Evolutionary conservation across 176 grass and related monocot genomes (phyloP).

Genomic region (Metroxylon sagu): DNA sequence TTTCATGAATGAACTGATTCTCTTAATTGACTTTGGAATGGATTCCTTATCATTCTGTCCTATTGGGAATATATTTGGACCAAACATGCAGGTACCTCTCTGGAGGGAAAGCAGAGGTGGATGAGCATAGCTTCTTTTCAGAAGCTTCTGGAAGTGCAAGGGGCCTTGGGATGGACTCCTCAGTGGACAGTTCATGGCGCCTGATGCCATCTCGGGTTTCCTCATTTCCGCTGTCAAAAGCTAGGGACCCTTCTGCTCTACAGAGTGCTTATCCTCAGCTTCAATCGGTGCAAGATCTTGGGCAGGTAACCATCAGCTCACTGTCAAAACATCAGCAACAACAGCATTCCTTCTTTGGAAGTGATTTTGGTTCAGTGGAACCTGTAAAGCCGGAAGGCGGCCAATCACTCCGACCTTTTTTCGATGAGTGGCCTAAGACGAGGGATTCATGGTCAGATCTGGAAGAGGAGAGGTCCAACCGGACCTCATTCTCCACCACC

Average conservation of each 20-base stretch:
- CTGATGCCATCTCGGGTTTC: slow-evolving; percentile 7
- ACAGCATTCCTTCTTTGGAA: not conserved
- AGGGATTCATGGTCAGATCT: slow-evolving; percentile 84
- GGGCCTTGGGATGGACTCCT: slow-evolving; percentile 3
- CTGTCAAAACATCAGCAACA: slow-evolving; percentile 2
- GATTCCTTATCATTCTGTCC: too few relatives aligned
- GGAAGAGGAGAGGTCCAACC: slow-evolving; percentile 57
- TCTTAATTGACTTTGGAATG: too few relatives aligned
- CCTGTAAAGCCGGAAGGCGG: not conserved
- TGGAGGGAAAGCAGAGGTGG: slow-evolving; percentile 6
- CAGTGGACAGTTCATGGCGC: slow-evolving; percentile 1
- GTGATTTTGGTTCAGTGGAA: not conserved
- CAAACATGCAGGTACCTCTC: slow-evolving; percentile 6
- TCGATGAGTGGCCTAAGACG: slow-evolving; percentile 81
- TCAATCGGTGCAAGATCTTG: not conserved
- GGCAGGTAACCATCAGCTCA: slow-evolving; percentile 3
- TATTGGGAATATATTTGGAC: too few relatives aligned
- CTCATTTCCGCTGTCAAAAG: not conserved
- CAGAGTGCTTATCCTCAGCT: not conserved
- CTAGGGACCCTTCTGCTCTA: not conserved
- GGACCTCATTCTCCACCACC: slow-evolving; percentile 76
- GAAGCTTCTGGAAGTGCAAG: slow-evolving; percentile 16
- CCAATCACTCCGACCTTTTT: slow-evolving; percentile 85
- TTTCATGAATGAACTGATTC: too few relatives aligned
- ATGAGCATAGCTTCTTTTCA: slow-evolving; percentile 14